A percentile compares a stretch with the other conserved stretches of the same genome.
These are phyloP conservation scores for Galium porrigens DNA, from an alignment of 305 asterid genomes.

Conservation along the genomic window DNA sequence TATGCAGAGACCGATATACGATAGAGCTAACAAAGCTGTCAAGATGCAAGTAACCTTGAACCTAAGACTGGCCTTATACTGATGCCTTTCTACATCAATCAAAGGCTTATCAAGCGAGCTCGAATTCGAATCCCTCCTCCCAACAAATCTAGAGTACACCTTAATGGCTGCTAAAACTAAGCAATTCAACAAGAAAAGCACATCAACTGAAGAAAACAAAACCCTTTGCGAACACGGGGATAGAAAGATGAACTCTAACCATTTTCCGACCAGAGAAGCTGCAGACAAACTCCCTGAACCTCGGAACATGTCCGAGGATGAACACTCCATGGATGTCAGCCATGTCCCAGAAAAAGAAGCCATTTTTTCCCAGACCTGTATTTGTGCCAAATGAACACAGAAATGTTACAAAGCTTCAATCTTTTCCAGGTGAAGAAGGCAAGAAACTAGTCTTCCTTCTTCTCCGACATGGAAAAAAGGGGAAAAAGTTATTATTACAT, in stretches of 20 bases:
- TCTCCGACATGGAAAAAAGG: neutral
- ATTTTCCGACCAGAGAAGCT: slow-evolving; percentile 12
- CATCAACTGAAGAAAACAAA: slow-evolving; percentile 29
- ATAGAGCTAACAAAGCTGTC: slow-evolving; percentile 30
- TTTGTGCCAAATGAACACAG: neutral
- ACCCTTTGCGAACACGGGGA: slow-evolving; percentile 49
- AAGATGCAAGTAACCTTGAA: slow-evolving; percentile 23
- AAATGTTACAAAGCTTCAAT: neutral
- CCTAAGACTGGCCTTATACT: slow-evolving; percentile 28
- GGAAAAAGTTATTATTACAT: neutral
- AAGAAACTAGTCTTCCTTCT: neutral
- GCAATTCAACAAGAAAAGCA: slow-evolving; percentile 30
- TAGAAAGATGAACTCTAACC: slow-evolving; percentile 38
- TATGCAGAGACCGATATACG: slow-evolving; percentile 21
- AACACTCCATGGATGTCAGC: slow-evolving; percentile 38
- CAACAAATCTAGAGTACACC: slow-evolving; percentile 20
- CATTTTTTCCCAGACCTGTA: neutral
- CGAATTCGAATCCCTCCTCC: slow-evolving; percentile 17
- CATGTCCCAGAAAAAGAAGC: slow-evolving; percentile 22
- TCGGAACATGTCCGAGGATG: slow-evolving; percentile 22
- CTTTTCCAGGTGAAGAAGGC: neutral
- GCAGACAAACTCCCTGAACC: slow-evolving; percentile 18
- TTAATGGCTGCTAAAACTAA: slow-evolving; percentile 24
- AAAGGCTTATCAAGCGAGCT: slow-evolving; percentile 34
- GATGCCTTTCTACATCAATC: slow-evolving; percentile 22